Base-by-base conservation (phyloP, 352 stramenopile genomes). In the Phytophthora ohioensis region DNA sequence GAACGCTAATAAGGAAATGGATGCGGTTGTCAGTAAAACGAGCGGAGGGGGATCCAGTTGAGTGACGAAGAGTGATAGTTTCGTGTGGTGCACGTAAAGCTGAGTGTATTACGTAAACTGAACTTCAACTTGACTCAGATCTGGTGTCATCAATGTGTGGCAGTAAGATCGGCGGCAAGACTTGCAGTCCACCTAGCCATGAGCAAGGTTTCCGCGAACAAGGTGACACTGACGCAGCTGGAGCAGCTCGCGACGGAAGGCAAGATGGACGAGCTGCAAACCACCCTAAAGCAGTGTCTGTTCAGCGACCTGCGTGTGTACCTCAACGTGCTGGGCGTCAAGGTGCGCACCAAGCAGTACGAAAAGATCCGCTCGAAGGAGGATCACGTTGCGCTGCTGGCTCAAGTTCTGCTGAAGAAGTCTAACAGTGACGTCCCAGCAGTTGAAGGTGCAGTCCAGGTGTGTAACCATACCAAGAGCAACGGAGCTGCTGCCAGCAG, bases 1-100 rank as follows among this genome's bases (percentile, higher is more conserved):
- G 34, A 45, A 51, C 48, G 59, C 41, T 21, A 17, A 15, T 21
- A 17, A 17, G 45, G 59, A 57, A 13, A 53, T 62, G 54, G 32
- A 58, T 66, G 55, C 47, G 63, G 63, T 12, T 53, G 60, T 68
- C 60, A 67, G 34, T 66, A 30, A 56, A 27, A 39, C 43, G 27
- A 4, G 32, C n/a, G 13, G 27, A 35, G 4, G 27, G 41, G 54
- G 38, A 58, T 32, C 38, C 36, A 38, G 7, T 41, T 55, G 39
- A 56, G 61, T 57, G 61, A 56, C 12, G 7, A 5, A 65, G 59
- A 69, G 59, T 73, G 66, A 73, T 63, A 39, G 66, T 57, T 51
- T 39, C 2, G 31, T 64, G 52, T 74, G n/a, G 21, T 51, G 21
- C 13, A 57, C 42, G 56, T 58, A 6, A 31, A 43, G 4, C 31